Percentiles rank a stretch among this genome's conserved stretches.
Conservation (phyloP, 2,329 filamentous ascomycete genomes). For the Saccharata proteae region DNA sequence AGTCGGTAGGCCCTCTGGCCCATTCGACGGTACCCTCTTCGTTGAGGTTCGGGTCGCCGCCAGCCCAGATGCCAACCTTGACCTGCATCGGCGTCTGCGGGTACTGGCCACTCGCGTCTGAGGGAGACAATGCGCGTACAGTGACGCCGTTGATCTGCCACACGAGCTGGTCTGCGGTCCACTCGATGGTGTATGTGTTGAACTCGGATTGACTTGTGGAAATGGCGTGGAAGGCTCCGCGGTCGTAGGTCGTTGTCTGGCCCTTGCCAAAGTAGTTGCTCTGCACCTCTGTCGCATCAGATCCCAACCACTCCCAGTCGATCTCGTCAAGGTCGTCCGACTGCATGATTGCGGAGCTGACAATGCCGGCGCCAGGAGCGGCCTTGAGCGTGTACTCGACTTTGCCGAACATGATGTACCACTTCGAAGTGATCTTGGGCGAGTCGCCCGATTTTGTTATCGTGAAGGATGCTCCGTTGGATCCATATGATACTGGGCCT, state of each 20-base stretch:
- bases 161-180: constrained; percentile 72
- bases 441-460: constrained; percentile 68
- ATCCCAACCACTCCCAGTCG: constrained; percentile 92
- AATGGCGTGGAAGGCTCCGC: constrained; percentile 66
- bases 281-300: constrained; percentile 66
- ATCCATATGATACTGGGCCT: constrained; percentile 60
- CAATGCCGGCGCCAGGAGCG: constrained; percentile 80
- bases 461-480: constrained; percentile 70
- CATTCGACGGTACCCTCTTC: constrained; percentile 72
- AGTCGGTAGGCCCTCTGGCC: constrained; percentile 80
- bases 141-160: constrained; percentile 75
- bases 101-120: constrained; percentile 64
- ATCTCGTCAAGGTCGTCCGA: constrained; percentile 93
- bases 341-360: constrained; percentile 82
- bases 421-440: constrained; percentile 75
- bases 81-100: constrained; percentile 93
- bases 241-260: constrained; percentile 71
- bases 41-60: constrained; percentile 79
- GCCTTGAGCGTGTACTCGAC: constrained; percentile 78
- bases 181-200: constrained; percentile 84
- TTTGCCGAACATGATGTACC: constrained; percentile 98
- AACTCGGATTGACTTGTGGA: constrained; percentile 58
- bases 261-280: constrained; percentile 97
- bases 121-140: constrained; percentile 61
- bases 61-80: constrained; percentile 85